phyloP scores from a whole-genome alignment of 2,329 filamentous ascomycete genomes.

The Alternaria longipes region DNA sequence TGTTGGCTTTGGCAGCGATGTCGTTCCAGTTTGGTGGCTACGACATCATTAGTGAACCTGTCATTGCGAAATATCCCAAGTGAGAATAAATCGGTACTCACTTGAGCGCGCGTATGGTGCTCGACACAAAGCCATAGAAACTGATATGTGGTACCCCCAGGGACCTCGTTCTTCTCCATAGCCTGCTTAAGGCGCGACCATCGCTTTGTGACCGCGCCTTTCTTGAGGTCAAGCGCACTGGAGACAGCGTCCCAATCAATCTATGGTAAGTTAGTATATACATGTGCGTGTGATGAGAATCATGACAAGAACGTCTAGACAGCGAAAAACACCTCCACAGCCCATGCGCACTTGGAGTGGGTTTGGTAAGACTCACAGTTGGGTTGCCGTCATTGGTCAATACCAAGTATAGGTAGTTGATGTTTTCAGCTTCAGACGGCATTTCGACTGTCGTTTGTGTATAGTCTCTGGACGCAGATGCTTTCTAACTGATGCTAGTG shows the following conservation, averaged over 20 bases:
- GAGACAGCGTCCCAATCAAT: slow-evolving; percentile 43
- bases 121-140: slow-evolving; percentile 46
- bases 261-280: slow-evolving; percentile 24
- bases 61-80: neutral
- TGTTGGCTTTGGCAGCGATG: slow-evolving; percentile 39
- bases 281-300: neutral
- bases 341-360: neutral
- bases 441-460: slow-evolving; percentile 25
- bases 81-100: slow-evolving; percentile 10
- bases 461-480: neutral
- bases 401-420: slow-evolving; percentile 42
- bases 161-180: slow-evolving; percentile 32
- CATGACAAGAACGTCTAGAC: neutral
- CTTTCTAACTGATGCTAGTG: neutral
- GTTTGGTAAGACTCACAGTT: slow-evolving; percentile 21
- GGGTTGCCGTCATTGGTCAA: slow-evolving; percentile 38
- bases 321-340: neutral
- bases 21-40: slow-evolving; percentile 37
- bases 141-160: slow-evolving; percentile 22
- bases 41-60: neutral
- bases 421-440: slow-evolving; percentile 42
- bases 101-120: slow-evolving; percentile 36
- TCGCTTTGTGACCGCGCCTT: slow-evolving; percentile 39
- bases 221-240: slow-evolving; percentile 36
- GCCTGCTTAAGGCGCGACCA: slow-evolving; percentile 46